Evolutionary conservation across 208 protist species (phyloP), one percentile per base, ranked within the genome.

Genomic region (Blechomonas ayalai): DNA sequence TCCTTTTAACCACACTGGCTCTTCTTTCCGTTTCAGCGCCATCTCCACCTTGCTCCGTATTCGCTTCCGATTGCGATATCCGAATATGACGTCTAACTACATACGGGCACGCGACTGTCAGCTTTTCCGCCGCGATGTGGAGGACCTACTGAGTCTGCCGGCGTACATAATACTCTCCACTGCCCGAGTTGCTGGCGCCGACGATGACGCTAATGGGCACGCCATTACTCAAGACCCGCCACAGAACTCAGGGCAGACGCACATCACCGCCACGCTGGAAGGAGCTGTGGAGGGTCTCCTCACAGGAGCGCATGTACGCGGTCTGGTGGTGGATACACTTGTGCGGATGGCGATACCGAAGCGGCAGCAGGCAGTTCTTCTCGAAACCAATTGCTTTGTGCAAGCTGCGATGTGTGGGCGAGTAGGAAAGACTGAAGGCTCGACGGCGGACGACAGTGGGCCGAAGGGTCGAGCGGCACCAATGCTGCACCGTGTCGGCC

Each of bases 271-370:
- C 10, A 24, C 27, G 0, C 28, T 45, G 2, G 3, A 33, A 12
- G 32, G 35, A 4, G 35, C 34, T 4, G 33, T 66, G 1, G 35
- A 46, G 20, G 20, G 20, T 13, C 23, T 58, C 34, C 60, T 86
- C 38, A 84, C 62, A 6, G 65, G 46, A 1, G 62, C 63, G n/a
- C 59, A 75, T 48, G 52, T 65, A 1, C 77, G 82, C 5, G 23
- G 42, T 1, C 43, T 74, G 24, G 66, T 77, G 29, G 40, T 57
- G 12, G 64, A 73, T 27, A 43, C 77, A 2, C 41, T 84, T 10
- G 77, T 86, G 43, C 73, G 72, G 13, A 71, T 90, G 4, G 39
- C 52, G 7, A 71, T 86, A n/a, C 73, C 76, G 10, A 43, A 51
- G 19, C 70, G 36, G 25, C 59, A 72, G 23, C 71, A 71, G 16